Evolutionary conservation across 805 yeast species (phyloP).

Genomic region (Spathaspora boniae): DNA sequence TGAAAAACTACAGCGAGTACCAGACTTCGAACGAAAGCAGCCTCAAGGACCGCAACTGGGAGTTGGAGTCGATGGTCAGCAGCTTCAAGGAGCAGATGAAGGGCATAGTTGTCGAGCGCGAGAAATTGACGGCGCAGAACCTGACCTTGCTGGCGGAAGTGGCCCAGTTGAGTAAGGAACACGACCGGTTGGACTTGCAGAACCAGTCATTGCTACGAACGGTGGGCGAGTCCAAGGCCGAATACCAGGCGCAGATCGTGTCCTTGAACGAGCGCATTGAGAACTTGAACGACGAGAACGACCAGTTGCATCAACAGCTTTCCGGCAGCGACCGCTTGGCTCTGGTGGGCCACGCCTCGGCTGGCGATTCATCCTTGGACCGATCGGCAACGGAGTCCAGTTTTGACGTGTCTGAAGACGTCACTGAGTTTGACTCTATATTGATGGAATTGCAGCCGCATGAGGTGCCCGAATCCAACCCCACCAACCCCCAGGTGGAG

Average conservation of each 20-base stretch:
- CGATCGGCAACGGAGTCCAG: not conserved
- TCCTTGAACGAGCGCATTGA: slow-evolving; percentile 51
- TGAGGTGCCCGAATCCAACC: slow-evolving; percentile 26
- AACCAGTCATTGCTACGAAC: slow-evolving; percentile 39
- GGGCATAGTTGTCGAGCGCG: slow-evolving; percentile 37
- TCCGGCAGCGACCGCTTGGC: not conserved
- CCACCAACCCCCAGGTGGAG: slow-evolving; percentile 49
- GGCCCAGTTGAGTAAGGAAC: slow-evolving; percentile 36
- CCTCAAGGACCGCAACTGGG: slow-evolving; percentile 62
- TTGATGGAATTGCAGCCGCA: slow-evolving; percentile 25
- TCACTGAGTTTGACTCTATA: slow-evolving; percentile 31
- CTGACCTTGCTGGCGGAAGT: slow-evolving; percentile 32
- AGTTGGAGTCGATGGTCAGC: slow-evolving; percentile 52
- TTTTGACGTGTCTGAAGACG: slow-evolving; percentile 36
- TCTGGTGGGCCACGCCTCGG: not conserved
- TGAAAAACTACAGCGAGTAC: slow-evolving; percentile 28
- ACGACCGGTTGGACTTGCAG: slow-evolving; percentile 45
- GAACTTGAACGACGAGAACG: slow-evolving; percentile 69
- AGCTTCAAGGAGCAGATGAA: slow-evolving; percentile 42
- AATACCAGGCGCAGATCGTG: slow-evolving; percentile 40
- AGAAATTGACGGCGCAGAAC: slow-evolving; percentile 28
- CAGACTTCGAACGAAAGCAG: slow-evolving; percentile 44
- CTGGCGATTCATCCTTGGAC: not conserved
- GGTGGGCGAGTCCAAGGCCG: slow-evolving; percentile 30
- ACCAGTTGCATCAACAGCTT: slow-evolving; percentile 45